phyloP scores from a whole-genome alignment of 768 basidiomycete genomes.

The Suillus clintonianus region DNA sequence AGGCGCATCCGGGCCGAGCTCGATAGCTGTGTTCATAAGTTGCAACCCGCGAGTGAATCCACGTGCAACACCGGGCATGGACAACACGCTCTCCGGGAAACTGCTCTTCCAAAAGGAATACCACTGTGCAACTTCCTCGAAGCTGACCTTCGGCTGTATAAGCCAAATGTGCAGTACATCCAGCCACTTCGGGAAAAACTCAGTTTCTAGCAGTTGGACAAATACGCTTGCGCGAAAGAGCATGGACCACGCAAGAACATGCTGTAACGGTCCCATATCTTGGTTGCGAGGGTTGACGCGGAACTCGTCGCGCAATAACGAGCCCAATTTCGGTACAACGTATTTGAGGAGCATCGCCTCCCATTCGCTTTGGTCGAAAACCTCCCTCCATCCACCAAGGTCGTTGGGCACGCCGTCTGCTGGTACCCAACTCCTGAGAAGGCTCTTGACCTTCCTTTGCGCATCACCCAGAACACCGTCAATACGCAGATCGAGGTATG shows the following conservation, averaged over 20 bases:
- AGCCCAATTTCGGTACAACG: conserved; percentile 88
- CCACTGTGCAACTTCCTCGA: conserved; percentile 94
- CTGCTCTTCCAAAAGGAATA: conserved; percentile 83
- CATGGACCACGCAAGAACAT: conserved; percentile 75
- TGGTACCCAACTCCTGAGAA: conserved; percentile 75
- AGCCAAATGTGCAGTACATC: conserved; percentile 92
- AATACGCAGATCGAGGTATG: conserved; percentile 78
- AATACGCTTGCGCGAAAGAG: conserved; percentile 78
- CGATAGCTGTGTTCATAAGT: conserved; percentile 92
- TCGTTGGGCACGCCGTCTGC: conserved; percentile 77
- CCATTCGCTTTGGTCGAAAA: conserved; percentile 85
- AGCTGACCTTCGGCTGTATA: conserved; percentile 81
- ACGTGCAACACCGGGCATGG: conserved; percentile 61
- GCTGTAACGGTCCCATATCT: conserved; percentile 78
- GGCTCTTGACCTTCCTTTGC: conserved; percentile 77
- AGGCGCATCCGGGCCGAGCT: conserved; percentile 78
- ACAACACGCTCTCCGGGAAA: conserved; percentile 74
- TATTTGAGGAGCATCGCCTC: conserved; percentile 88
- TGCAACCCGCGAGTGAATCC: conserved; percentile 90
- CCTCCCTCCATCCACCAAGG: conserved; percentile 79
- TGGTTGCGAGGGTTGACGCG: conserved; percentile 89
- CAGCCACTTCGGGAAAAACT: conserved; percentile 98
- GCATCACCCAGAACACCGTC: conserved; percentile 89
- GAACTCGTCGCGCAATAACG: conserved; percentile 81
- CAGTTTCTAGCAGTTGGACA: conserved; percentile 80